Evolutionary conservation across 2,329 filamentous ascomycete species (phyloP), one percentile per base, ranked within the genome.

Genomic region (Parastagonospora avenae): DNA sequence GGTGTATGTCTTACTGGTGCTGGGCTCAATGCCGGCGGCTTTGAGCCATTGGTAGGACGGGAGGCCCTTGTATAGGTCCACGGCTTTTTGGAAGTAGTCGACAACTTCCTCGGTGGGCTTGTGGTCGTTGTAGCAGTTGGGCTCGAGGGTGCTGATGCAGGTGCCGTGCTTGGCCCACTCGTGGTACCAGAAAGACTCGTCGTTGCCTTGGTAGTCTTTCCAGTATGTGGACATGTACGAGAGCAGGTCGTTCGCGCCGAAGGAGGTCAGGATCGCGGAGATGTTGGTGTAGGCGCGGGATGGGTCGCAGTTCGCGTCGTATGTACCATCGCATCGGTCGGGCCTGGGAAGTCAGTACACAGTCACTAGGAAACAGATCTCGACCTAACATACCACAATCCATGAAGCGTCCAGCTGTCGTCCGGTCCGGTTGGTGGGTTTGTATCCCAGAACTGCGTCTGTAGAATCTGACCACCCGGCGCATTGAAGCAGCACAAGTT

Each of bases 361-460:
- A 24, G 12, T 19, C 24, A 11, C 9, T 14, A 24, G 4, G 6
- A 12, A 35, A 15, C 4, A 30, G 35, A n/a, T 42, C 27, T 16
- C 41, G 42, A 35, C 27, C 28, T 42, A n/a, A 57, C 73, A 33
- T 68, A 81, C 80, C 82, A 89, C 8, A 91, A 78, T 1, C 88
- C 88, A 66, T 91, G 89, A 35, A 91, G 81, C 1, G 87, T 91
- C 88, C 88, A 92, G 5, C 84, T 86, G 66, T 90, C 82, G 42
- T 73, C 74, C 2, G 89, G 88, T 0, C 89, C 88, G 4, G 84
- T 82, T 1, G 80, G 76, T 1, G 87, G 87, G 50, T 81, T 68
- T 0, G 84, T 82, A 65, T 92, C 88, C 89, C 89, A 92, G 74
- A 92, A 91, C 63, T 92, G 89, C 2, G 89, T 91, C 71, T 85